A percentile compares a stretch with the other conserved stretches of the same genome.
phyloP scores from a whole-genome alignment of 805 yeast species.

The Suhomyces vadensis region DNA sequence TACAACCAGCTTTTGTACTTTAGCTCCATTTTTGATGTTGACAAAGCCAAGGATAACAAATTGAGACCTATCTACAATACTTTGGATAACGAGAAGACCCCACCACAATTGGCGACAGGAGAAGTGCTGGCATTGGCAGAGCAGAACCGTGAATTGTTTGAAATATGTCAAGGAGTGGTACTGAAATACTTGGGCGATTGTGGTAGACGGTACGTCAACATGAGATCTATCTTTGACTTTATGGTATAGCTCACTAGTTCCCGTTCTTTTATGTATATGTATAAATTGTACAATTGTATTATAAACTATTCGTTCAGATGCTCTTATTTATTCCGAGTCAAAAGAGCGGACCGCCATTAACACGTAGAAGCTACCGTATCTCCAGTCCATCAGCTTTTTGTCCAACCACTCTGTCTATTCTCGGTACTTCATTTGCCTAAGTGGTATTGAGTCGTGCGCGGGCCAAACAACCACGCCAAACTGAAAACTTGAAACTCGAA shows the following conservation, averaged over 20 bases:
- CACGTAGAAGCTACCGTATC: too few species aligned
- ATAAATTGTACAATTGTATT: conserved; percentile 2
- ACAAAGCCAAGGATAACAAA: conserved; percentile 61
- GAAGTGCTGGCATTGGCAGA: conserved; percentile 74
- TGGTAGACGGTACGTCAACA: conserved; percentile 87
- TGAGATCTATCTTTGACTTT: conserved; percentile 75
- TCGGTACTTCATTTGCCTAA: too few species aligned
- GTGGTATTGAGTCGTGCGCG: too few species aligned
- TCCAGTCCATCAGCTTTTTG: too few species aligned
- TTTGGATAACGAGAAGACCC: conserved; percentile 27
- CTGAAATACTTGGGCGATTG: conserved; percentile 74
- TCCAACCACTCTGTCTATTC: too few species aligned
- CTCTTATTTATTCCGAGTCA: too few species aligned
- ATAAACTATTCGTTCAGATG: too few species aligned
- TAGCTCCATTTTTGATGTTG: conserved; percentile 76
- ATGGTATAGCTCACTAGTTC: conserved; percentile 27
- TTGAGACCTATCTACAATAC: conserved; percentile 54
- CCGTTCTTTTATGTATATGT: neutral
- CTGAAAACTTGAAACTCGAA: too few species aligned
- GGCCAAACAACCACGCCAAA: too few species aligned
- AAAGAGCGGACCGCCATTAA: too few species aligned
- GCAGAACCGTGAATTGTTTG: conserved; percentile 69
- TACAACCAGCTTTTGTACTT: conserved; percentile 85
- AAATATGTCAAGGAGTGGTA: conserved; percentile 55
- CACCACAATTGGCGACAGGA: conserved; percentile 43